Evolutionary conservation across 306 rosid genomes (phyloP).

Genomic region (Lablab purpureus): DNA sequence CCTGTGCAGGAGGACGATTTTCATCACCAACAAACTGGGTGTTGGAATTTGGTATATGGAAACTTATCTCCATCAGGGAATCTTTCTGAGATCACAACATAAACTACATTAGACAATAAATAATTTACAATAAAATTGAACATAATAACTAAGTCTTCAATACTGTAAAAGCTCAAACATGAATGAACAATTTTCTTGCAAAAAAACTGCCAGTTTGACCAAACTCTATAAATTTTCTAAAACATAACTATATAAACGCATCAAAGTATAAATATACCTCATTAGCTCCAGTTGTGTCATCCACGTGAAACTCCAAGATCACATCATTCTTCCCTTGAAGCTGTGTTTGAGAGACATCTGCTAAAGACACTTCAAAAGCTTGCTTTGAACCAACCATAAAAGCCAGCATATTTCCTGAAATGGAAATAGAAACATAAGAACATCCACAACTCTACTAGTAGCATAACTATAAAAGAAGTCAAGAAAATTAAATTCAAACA

Average conservation of each 20-base stretch:
- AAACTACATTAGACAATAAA: slow-evolving; percentile 19
- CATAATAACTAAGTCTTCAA: background rate
- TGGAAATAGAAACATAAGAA: slow-evolving; percentile 38
- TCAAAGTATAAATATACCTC: slow-evolving; percentile 65
- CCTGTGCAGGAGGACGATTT: slow-evolving; percentile 94
- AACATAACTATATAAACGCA: background rate
- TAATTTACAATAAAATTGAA: slow-evolving; percentile 10
- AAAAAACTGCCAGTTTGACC: slow-evolving; percentile 24
- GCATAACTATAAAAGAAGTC: slow-evolving; percentile 1
- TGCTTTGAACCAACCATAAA: slow-evolving; percentile 93
- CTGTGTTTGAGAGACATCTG: slow-evolving; percentile 95
- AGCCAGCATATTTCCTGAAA: slow-evolving; percentile 88
- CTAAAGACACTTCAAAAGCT: slow-evolving; percentile 98
- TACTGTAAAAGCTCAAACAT: slow-evolving; percentile 16
- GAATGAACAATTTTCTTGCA: slow-evolving; percentile 17
- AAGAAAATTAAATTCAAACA: slow-evolving; percentile 24
- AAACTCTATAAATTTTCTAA: slow-evolving; percentile 5
- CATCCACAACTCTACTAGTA: slow-evolving; percentile 9
- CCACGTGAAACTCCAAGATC: slow-evolving; percentile 93
- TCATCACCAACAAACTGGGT: slow-evolving; percentile 99
- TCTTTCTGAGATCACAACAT: slow-evolving; percentile 76
- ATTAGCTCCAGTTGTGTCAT: slow-evolving; percentile 97
- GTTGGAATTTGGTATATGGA: slow-evolving; percentile 95
- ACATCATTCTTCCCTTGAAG: slow-evolving; percentile 98
- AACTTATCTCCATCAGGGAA: slow-evolving; percentile 97